A percentile compares a stretch with the other conserved stretches of the same genome.
These are phyloP conservation scores for Salix caprea DNA, from an alignment of 345 rosid species.

Conservation along the genomic window DNA sequence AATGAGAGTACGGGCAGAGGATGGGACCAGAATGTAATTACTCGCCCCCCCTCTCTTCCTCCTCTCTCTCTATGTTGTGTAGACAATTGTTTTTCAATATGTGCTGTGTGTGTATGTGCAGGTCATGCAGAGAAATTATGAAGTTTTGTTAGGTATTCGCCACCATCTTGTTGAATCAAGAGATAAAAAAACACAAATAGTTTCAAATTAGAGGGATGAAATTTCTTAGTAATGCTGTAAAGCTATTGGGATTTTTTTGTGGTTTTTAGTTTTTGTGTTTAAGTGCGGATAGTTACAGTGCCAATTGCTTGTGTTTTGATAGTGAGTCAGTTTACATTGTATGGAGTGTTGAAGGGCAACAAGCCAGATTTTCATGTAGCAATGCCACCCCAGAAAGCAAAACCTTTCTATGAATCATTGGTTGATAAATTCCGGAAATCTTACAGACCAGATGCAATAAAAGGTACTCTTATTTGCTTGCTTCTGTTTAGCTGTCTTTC, in stretches of 20 bases:
- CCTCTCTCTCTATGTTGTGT: not conserved
- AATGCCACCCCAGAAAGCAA: constrained; percentile 82
- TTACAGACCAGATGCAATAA: constrained; percentile 50
- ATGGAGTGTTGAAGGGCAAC: constrained; percentile 92
- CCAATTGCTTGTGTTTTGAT: constrained; percentile 18
- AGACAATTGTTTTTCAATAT: not conserved
- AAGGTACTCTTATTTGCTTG: constrained; percentile 37
- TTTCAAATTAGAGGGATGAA: not conserved
- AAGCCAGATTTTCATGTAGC: constrained; percentile 96
- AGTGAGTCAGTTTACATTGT: constrained; percentile 92
- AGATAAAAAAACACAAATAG: not conserved
- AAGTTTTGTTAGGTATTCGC: constrained; percentile 58
- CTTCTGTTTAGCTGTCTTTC: not conserved
- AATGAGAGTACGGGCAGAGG: constrained; percentile 72
- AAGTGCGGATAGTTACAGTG: not conserved
- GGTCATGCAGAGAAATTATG: constrained; percentile 82
- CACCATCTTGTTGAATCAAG: not conserved
- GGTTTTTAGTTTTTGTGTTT: too few species aligned
- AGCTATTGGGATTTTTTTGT: too few species aligned
- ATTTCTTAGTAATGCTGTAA: not conserved
- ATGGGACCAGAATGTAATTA: constrained; percentile 79
- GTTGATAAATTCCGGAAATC: constrained; percentile 59
- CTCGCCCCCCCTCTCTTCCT: not conserved
- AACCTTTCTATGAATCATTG: constrained; percentile 63
- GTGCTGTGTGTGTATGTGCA: constrained; percentile 24